A percentile compares a stretch with the other conserved stretches of the same genome.
Conservation (phyloP, 163 green algal species). For the Scenedesmus sp. region DNA sequence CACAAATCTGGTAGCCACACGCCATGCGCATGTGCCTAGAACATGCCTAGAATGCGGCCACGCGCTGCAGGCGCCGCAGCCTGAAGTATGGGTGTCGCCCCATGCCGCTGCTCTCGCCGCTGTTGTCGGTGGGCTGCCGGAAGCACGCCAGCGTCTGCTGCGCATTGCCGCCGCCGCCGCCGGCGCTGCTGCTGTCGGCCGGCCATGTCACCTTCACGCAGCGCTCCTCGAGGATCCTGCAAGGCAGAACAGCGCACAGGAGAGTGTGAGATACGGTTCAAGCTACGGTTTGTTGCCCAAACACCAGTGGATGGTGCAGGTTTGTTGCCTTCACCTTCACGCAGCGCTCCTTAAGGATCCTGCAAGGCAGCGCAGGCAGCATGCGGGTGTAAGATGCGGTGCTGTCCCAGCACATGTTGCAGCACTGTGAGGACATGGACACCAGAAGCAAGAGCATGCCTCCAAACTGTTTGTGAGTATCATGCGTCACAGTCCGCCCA, state of each 20-base stretch:
- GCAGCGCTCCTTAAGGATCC: not conserved
- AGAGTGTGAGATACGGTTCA: not conserved
- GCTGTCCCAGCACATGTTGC: too few species aligned
- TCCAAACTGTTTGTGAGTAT: too few species aligned
- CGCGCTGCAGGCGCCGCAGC: constrained; percentile 72
- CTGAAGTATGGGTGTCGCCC: constrained; percentile 81
- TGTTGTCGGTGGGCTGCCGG: not conserved
- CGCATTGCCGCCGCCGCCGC: not conserved
- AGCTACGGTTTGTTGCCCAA: too few species aligned
- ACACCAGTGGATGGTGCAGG: too few species aligned
- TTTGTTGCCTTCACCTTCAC: not conserved
- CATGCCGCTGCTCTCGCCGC: constrained; percentile 61
- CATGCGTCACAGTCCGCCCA: too few species aligned
- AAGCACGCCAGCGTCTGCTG: constrained; percentile 57
- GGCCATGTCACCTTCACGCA: not conserved
- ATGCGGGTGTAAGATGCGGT: not conserved
- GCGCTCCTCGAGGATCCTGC: not conserved
- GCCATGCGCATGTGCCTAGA: not conserved
- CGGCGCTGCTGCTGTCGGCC: constrained; percentile 26
- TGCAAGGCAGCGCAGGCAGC: not conserved
- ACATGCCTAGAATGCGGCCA: constrained; percentile 48
- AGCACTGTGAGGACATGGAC: too few species aligned
- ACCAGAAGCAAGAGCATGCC: too few species aligned
- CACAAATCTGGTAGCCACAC: not conserved
- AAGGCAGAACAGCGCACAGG: not conserved